Percentiles rank a stretch among this genome's conserved stretches.
Conservation (phyloP, 2,329 filamentous ascomycete genomes). For the Penicillium sp. region DNA sequence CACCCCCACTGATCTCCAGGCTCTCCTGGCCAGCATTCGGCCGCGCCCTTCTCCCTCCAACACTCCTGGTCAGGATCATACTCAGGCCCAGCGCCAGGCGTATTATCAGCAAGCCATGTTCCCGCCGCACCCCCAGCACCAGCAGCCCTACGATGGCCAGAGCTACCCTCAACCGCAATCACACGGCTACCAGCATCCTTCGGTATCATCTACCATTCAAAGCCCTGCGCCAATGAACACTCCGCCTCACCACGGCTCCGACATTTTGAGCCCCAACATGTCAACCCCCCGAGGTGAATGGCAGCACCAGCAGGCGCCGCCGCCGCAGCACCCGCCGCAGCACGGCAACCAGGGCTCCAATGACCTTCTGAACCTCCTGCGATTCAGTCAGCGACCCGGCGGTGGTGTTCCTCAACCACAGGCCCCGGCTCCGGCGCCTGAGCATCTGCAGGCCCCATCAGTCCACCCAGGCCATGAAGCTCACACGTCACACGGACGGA, state of each 20-base stretch:
- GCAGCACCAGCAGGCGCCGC: conserved; percentile 45
- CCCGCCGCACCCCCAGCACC: conserved; percentile 31
- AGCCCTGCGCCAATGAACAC: conserved; percentile 57
- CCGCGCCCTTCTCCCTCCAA: conserved; percentile 40
- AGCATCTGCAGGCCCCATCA: conserved; percentile 30
- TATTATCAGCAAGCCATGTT: conserved; percentile 32
- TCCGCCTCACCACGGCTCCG: conserved; percentile 58
- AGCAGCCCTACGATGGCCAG: conserved; percentile 34
- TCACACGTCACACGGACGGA: conserved; percentile 33
- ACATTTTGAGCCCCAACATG: conserved; percentile 59
- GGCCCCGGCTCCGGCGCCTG: conserved; percentile 22
- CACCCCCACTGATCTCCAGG: conserved; percentile 48
- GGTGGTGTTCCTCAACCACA: conserved; percentile 33
- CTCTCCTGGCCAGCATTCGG: conserved; percentile 49
- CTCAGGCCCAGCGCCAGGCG: conserved; percentile 28
- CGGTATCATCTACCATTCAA: conserved; percentile 59
- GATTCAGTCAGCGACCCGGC: conserved; percentile 57
- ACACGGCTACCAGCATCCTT: conserved; percentile 55
- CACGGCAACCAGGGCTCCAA: conserved; percentile 49
- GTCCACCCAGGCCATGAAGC: conserved; percentile 30
- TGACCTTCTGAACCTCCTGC: conserved; percentile 65
- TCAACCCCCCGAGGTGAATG: conserved; percentile 46
- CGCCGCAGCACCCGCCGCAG: conserved; percentile 37
- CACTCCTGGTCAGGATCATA: conserved; percentile 31
- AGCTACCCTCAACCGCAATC: conserved; percentile 34